Evolutionary conservation across 768 basidiomycete species (phyloP).

Genomic region (Psilocybe sp.): DNA sequence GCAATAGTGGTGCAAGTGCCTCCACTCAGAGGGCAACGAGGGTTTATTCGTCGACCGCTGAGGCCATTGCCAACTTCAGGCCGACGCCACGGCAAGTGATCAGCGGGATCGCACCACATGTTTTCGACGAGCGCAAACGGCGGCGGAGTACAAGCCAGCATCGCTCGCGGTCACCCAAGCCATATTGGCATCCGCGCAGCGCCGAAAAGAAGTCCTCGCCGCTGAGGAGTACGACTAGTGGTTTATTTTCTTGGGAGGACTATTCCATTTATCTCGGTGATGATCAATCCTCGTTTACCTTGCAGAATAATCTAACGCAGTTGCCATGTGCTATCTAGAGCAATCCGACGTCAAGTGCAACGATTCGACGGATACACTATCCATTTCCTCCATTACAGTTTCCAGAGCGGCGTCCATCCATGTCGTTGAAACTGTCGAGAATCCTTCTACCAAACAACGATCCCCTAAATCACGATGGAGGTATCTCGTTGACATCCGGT

Average conservation of each 20-base stretch:
- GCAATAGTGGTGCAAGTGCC: no score
- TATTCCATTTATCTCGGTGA: conserved; percentile 29
- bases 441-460: conserved; percentile 9
- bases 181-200: conserved; percentile 15
- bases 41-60: conserved; percentile 18
- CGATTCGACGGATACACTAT: background rate
- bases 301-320: background rate
- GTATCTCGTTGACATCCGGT: conserved; percentile 19
- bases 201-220: conserved; percentile 27
- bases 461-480: conserved; percentile 15
- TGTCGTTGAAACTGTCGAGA: conserved; percentile 1
- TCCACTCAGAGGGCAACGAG: no score
- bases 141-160: conserved; percentile 21
- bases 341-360: background rate
- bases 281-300: conserved; percentile 3
- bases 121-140: conserved; percentile 37
- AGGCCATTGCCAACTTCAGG: conserved; percentile 37
- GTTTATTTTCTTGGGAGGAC: conserved; percentile 29
- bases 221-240: conserved; percentile 25
- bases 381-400: background rate
- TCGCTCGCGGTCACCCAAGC: conserved; percentile 13
- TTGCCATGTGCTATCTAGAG: background rate
- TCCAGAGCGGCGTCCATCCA: background rate
- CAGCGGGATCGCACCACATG: conserved; percentile 43
- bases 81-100: conserved; percentile 41